Percentiles rank a stretch among this genome's conserved stretches.
Conservation (phyloP, 2,329 filamentous ascomycete genomes). For the Exophiala dermatitidis region DNA sequence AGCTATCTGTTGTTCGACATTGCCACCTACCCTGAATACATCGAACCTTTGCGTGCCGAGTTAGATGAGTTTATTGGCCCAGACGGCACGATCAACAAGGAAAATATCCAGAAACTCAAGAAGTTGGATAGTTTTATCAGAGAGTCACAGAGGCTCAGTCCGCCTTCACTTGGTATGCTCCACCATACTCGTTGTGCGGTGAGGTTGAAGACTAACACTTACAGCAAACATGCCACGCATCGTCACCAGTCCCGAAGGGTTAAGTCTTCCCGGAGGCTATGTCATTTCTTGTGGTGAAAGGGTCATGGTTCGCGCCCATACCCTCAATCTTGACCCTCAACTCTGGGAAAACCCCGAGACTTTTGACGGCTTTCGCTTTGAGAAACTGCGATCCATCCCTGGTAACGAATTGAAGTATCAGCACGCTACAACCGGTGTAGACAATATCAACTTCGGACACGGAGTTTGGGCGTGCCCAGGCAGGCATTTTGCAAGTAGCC, state of each 20-base stretch:
- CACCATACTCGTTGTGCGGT: too few species aligned
- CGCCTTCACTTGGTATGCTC: slow-evolving; percentile 17
- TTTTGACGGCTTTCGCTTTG: slow-evolving; percentile 48
- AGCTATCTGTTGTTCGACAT: too few species aligned
- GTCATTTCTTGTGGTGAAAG: not conserved
- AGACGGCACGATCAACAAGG: slow-evolving; percentile 4
- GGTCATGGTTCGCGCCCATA: not conserved
- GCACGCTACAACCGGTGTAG: slow-evolving; percentile 48
- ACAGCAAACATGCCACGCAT: slow-evolving; percentile 2
- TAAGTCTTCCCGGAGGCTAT: not conserved
- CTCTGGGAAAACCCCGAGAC: slow-evolving; percentile 37
- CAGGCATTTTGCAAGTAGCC: slow-evolving; percentile 26
- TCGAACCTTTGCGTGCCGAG: too few species aligned
- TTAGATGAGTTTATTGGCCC: too few species aligned
- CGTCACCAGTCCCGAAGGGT: not conserved
- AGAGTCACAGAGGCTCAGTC: slow-evolving; percentile 25
- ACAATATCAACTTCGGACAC: slow-evolving; percentile 51
- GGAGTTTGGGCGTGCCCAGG: slow-evolving; percentile 42
- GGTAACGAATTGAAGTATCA: slow-evolving; percentile 36
- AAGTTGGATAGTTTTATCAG: slow-evolving; percentile 29
- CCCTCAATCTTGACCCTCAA: slow-evolving; percentile 32
- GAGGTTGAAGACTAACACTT: too few species aligned
- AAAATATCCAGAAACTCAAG: slow-evolving; percentile 11
- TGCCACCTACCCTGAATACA: too few species aligned
- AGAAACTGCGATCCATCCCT: slow-evolving; percentile 34